Evolutionary conservation across 179 eudicot species (phyloP).

Genomic region (Patellifolia procumbens): DNA sequence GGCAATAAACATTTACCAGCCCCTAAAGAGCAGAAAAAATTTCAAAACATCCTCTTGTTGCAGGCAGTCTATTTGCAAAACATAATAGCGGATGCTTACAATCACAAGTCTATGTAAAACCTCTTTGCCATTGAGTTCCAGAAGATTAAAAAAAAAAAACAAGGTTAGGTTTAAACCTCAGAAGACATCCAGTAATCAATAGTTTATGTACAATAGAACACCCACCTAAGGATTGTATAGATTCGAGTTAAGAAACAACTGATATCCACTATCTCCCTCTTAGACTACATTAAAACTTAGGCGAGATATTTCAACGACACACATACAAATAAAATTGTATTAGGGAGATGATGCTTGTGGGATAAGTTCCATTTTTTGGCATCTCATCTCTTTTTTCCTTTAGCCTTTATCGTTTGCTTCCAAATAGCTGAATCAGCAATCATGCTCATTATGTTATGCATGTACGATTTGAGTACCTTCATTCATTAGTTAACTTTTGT

Average conservation of each 20-base stretch:
- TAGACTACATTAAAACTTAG: not conserved
- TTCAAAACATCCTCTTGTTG: too few relatives aligned
- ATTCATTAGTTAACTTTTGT: not conserved
- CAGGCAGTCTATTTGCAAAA: too few relatives aligned
- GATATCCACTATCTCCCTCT: not conserved
- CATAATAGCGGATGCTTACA: too few relatives aligned
- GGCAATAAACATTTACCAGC: too few relatives aligned
- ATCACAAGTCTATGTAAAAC: too few relatives aligned
- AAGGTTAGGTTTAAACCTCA: too few relatives aligned
- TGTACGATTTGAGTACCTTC: not conserved
- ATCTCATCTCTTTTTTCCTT: not conserved
- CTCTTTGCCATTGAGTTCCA: too few relatives aligned
- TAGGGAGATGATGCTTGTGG: not conserved
- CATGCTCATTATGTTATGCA: too few relatives aligned
- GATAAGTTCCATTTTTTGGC: not conserved
- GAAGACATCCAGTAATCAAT: not conserved
- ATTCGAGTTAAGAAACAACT: too few relatives aligned
- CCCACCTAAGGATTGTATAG: too few relatives aligned
- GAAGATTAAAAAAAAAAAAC: too few relatives aligned
- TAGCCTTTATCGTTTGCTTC: not conserved
- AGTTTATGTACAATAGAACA: not conserved
- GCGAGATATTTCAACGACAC: not conserved
- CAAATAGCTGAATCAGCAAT: not conserved
- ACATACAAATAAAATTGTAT: not conserved
- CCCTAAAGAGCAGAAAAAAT: too few relatives aligned